phyloP scores from a whole-genome alignment of 2,329 filamentous ascomycete genomes.

The Pseudogymnoascus sp. region DNA sequence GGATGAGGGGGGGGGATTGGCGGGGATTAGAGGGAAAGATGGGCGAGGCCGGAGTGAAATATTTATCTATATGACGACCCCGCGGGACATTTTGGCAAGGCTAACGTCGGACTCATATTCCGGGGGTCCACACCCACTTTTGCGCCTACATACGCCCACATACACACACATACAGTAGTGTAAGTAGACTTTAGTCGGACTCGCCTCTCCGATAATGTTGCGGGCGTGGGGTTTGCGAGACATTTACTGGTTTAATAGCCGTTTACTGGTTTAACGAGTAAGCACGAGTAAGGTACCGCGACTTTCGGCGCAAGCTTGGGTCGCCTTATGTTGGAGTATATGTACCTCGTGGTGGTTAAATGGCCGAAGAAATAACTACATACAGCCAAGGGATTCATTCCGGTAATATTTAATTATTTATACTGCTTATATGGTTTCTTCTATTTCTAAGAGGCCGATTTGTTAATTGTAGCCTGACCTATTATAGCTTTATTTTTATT shows the following conservation, averaged over 20 bases:
- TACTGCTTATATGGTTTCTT: background rate
- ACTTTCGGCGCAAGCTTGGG: background rate
- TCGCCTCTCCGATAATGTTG: slow-evolving; percentile 4
- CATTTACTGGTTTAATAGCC: background rate
- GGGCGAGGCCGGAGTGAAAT: slow-evolving; percentile 2
- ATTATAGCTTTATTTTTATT: background rate
- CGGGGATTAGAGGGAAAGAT: background rate
- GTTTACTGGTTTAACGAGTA: background rate
- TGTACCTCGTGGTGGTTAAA: background rate
- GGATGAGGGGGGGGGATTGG: background rate
- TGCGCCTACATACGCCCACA: background rate
- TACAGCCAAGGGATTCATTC: background rate
- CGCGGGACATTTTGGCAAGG: slow-evolving; percentile 8
- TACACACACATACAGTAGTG: background rate
- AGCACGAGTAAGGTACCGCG: background rate
- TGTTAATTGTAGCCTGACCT: background rate
- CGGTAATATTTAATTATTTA: background rate
- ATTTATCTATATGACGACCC: slow-evolving; percentile 9
- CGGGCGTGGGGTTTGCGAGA: background rate
- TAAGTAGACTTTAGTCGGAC: background rate
- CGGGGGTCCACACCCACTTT: slow-evolving; percentile 7
- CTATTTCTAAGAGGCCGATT: background rate
- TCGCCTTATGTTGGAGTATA: background rate
- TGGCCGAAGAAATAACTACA: background rate
- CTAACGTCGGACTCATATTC: slow-evolving; percentile 7